Base-by-base conservation (phyloP, 352 stramenopile genomes). In the Phytophthora melonis region DNA sequence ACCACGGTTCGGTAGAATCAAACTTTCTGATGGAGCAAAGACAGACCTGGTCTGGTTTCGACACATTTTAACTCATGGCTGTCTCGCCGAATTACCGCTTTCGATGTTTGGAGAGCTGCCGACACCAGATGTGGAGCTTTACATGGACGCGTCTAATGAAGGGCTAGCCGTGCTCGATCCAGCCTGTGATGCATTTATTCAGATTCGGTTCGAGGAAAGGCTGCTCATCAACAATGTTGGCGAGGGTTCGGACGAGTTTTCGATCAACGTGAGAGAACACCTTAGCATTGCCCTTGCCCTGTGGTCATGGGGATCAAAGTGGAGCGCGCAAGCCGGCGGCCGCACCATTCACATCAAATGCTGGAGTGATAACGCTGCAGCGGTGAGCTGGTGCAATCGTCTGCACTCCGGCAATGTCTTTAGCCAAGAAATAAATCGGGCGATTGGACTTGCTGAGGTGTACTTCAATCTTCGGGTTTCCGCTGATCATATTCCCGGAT, bases 381-480 rank as follows among this genome's bases (percentile, higher is more conserved):
- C 73, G 0, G 69, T 76, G 0, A 47, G 41, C 0, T 69, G 45
- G 52, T 65, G 65, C n/a, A 83, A 76, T 53, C 63, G 60, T 11
- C 14, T 75, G 0, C n/a, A 63, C 14, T 63, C 58, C 4, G 43
- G 18, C 1, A 72, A 81, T 32, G 1, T 14, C 1, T 41, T 59
- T 0, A 69, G 63, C 23, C 77, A 80, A 71, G 74, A 79, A 61
- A 67, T 84, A 13, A 84, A 84, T 36, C 25, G 74, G 1, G 16
- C 16, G 0, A 77, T 80, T 19, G 66, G 72, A 1, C 36, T 77
- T 2, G 53, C 55, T 0, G 72, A 80, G 45, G 72, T 53, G 0
- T 32, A 70, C 1, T 57, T 70, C 13, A 65, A 69, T 5, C 59
- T 77, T 3, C 30, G 72, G 8, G n/a, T 80, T 1, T 55, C 43